These are phyloP conservation scores for Amaranthus cruentus DNA, from an alignment of 148 eudicot genomes.

Conservation along the genomic window DNA sequence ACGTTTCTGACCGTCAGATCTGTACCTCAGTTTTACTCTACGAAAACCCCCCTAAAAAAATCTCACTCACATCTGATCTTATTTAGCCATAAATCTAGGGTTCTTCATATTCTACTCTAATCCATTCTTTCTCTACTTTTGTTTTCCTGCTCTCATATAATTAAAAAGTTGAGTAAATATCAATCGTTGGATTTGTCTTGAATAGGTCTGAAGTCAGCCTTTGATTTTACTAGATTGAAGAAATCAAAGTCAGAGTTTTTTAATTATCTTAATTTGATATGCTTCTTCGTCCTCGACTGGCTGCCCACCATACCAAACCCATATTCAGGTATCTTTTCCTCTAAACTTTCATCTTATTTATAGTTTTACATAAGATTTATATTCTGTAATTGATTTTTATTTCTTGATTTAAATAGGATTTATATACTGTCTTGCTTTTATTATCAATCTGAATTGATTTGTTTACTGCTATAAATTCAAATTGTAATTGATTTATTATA, in stretches of 20 bases:
- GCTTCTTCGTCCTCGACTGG: neutral
- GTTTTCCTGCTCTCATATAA: neutral
- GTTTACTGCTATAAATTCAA: neutral
- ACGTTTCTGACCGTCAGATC: constrained; percentile 16
- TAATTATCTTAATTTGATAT: neutral
- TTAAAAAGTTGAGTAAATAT: too few species aligned
- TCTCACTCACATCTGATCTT: neutral
- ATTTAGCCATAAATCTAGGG: constrained; percentile 21
- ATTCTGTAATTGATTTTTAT: neutral
- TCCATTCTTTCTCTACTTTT: neutral
- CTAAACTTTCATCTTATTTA: neutral
- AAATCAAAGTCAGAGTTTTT: neutral
- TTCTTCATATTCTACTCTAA: constrained; percentile 4
- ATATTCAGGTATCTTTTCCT: constrained; percentile 9
- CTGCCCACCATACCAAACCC: neutral
- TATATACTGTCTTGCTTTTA: neutral
- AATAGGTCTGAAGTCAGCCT: too few species aligned
- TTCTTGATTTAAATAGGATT: neutral
- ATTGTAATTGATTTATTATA: neutral
- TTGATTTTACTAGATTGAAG: too few species aligned
- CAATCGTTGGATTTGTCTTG: too few species aligned
- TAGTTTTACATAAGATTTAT: neutral
- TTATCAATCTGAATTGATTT: neutral
- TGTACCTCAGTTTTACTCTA: neutral
- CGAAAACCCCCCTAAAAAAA: neutral